phyloP scores from a whole-genome alignment of 768 basidiomycete genomes.

The Hydnum rufescens region DNA sequence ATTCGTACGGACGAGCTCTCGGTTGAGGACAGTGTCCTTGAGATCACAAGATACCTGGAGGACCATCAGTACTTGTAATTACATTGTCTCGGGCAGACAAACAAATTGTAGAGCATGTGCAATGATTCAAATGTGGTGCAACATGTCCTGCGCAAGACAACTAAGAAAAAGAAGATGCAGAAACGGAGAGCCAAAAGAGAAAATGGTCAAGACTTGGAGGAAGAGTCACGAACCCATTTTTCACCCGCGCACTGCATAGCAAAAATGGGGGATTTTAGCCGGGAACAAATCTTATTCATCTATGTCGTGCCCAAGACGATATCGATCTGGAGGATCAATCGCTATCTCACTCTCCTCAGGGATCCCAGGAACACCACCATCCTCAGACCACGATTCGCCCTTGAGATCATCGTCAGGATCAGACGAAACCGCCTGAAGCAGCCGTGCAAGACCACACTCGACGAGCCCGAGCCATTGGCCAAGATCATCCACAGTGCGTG shows the following conservation, averaged over 20 bases:
- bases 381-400: slow-evolving; percentile 12
- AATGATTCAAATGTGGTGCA: background rate
- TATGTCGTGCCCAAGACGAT: too few species aligned
- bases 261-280: background rate
- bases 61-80: slow-evolving; percentile 26
- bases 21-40: slow-evolving; percentile 56
- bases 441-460: slow-evolving; percentile 29
- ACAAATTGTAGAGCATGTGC: background rate
- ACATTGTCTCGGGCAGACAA: background rate
- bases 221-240: too few species aligned
- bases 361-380: slow-evolving; percentile 42
- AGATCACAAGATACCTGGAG: slow-evolving; percentile 62
- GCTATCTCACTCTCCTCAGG: slow-evolving; percentile 22
- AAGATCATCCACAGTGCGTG: slow-evolving; percentile 53
- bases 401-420: slow-evolving; percentile 27
- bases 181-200: background rate
- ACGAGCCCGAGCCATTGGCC: slow-evolving; percentile 56
- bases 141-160: background rate
- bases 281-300: too few species aligned
- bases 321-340: too few species aligned
- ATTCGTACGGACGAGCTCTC: slow-evolving; percentile 70
- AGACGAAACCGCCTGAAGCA: slow-evolving; percentile 23
- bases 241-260: background rate
- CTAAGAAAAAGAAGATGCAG: background rate
- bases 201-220: background rate